Evolutionary conservation across 164 flowering plant species (phyloP).

Genomic region (Berberis vulgaris): DNA sequence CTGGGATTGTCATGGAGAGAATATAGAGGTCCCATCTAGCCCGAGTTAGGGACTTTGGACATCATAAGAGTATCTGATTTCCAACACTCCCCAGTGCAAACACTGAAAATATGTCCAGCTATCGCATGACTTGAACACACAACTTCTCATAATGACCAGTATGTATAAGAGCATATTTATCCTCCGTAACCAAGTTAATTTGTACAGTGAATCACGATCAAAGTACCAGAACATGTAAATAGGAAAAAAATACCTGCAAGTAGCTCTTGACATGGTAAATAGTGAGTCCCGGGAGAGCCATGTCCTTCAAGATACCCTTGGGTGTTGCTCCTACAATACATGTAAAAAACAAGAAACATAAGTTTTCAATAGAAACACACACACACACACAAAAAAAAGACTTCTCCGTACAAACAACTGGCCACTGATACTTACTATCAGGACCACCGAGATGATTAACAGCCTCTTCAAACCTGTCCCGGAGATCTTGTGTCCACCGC

Average conservation of each 20-base stretch:
- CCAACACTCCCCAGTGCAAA: too few species aligned
- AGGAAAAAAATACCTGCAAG: slow-evolving; percentile 40
- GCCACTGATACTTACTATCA: slow-evolving; percentile 41
- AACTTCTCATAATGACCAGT: too few species aligned
- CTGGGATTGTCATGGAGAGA: too few species aligned
- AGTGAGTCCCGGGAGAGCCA: slow-evolving; percentile 45
- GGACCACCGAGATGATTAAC: slow-evolving; percentile 70
- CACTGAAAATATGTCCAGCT: too few species aligned
- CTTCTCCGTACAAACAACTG: not conserved
- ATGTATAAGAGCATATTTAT: too few species aligned
- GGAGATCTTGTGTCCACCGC: slow-evolving; percentile 65
- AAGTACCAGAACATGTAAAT: too few species aligned
- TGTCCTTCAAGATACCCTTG: slow-evolving; percentile 56
- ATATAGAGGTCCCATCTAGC: too few species aligned
- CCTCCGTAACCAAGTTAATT: too few species aligned
- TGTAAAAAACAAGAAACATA: not conserved
- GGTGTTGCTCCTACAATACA: slow-evolving; percentile 60
- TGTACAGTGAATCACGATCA: too few species aligned
- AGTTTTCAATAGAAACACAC: not conserved
- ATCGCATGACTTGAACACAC: too few species aligned
- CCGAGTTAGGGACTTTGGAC: too few species aligned
- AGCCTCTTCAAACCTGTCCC: slow-evolving; percentile 52
- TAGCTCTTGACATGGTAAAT: slow-evolving; percentile 77
- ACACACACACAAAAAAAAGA: not conserved
- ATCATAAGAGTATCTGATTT: too few species aligned